Conservation (phyloP, 257 asterid genomes). For the Forsythia viridissima region DNA sequence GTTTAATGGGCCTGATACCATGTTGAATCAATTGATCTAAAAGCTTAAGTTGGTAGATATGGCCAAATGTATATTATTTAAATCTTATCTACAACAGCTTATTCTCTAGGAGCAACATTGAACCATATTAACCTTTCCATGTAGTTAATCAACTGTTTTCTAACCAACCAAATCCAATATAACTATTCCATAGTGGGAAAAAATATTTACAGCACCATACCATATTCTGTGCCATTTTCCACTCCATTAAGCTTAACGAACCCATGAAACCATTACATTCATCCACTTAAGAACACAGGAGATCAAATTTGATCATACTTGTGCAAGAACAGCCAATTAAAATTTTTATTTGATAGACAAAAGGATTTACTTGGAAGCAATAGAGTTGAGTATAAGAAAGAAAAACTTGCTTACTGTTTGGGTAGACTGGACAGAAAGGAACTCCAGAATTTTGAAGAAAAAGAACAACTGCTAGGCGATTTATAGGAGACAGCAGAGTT, state of each 20-base stretch:
- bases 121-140: neutral
- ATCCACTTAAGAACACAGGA: neutral
- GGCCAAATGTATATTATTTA: too few relatives aligned
- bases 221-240: neutral
- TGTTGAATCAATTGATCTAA: too few relatives aligned
- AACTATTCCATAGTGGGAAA: neutral
- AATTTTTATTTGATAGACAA: too few relatives aligned
- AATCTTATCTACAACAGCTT: neutral
- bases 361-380: too few relatives aligned
- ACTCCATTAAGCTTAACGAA: neutral
- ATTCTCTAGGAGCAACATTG: neutral
- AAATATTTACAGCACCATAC: neutral
- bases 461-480: too few relatives aligned
- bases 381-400: too few relatives aligned
- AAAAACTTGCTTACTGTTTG: too few relatives aligned
- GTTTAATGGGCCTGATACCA: too few relatives aligned
- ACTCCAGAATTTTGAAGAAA: too few relatives aligned
- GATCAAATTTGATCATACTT: neutral
- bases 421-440: too few relatives aligned
- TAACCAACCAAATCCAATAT: conserved; percentile 16
- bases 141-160: neutral
- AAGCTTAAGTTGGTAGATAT: too few relatives aligned
- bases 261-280: neutral
- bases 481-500: too few relatives aligned
- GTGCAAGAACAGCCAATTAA: neutral